Evolutionary conservation across 148 eudicot genomes (phyloP).

Genomic region (Spergularia bocconei): DNA sequence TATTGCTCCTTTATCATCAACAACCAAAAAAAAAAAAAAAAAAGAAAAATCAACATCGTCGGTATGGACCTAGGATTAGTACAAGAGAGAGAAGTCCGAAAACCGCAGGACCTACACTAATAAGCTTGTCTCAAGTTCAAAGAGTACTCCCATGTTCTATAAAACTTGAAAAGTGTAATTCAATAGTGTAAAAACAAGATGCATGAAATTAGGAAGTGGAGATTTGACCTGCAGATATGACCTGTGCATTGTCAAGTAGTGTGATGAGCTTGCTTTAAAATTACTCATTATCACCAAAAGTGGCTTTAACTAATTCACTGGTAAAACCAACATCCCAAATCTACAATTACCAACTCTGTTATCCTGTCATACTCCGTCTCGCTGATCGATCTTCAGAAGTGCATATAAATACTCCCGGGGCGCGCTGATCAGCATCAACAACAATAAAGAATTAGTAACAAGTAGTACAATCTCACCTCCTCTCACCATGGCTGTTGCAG

Average conservation of each 20-base stretch:
- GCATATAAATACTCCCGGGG: conserved; percentile 31
- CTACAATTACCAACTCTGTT: conserved; percentile 28
- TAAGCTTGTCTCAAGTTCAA: too few relatives aligned
- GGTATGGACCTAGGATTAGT: too few relatives aligned
- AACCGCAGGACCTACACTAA: too few relatives aligned
- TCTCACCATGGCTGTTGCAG: conserved; percentile 37
- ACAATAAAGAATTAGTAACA: conserved; percentile 15
- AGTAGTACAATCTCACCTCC: neutral
- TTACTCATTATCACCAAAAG: conserved; percentile 44
- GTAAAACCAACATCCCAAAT: conserved; percentile 30
- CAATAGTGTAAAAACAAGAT: neutral
- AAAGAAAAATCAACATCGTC: neutral
- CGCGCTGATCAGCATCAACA: conserved; percentile 12
- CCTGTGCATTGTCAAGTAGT: conserved; percentile 21
- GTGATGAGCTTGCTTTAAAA: conserved; percentile 36
- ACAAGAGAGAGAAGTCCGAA: too few relatives aligned
- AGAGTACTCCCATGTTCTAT: too few relatives aligned
- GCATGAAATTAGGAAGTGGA: conserved; percentile 13
- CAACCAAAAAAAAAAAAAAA: too few relatives aligned
- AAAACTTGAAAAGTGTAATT: too few relatives aligned
- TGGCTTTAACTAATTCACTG: conserved; percentile 43
- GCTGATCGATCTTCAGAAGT: neutral
- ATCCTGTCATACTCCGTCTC: conserved; percentile 3
- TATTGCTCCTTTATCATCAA: too few relatives aligned
- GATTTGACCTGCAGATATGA: conserved; percentile 14